phyloP scores from a whole-genome alignment of 2,329 filamentous ascomycete genomes.

The Hypoxylon sp. region DNA sequence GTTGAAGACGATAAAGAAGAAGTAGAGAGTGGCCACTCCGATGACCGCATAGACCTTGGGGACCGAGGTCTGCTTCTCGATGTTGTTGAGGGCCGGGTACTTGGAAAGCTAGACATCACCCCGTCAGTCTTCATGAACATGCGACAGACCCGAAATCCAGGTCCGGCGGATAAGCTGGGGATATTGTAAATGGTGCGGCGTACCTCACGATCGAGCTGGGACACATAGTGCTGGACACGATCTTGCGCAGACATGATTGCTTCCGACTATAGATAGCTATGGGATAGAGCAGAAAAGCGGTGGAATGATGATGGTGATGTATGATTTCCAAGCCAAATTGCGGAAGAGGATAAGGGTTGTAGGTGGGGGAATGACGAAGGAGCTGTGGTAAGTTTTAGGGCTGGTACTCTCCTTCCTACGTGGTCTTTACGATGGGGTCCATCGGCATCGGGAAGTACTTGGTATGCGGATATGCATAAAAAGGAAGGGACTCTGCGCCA shows the following conservation, averaged over 20 bases:
- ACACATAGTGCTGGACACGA: conserved; percentile 80
- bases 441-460: conserved; percentile 32
- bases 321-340: not conserved
- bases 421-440: conserved; percentile 10
- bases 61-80: conserved; percentile 85
- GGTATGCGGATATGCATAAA: conserved; percentile 14
- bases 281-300: conserved; percentile 18
- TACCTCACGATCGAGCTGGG: conserved; percentile 87
- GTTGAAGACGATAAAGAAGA: conserved; percentile 94
- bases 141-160: conserved; percentile 28
- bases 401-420: conserved; percentile 34
- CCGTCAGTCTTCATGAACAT: conserved; percentile 41
- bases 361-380: conserved; percentile 43
- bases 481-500: not conserved
- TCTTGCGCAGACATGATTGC: conserved; percentile 79
- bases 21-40: conserved; percentile 82
- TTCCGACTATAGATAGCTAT: conserved; percentile 32
- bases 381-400: conserved; percentile 46
- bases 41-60: conserved; percentile 89
- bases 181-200: conserved; percentile 46
- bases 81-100: conserved; percentile 84
- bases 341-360: too few relatives aligned
- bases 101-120: conserved; percentile 76
- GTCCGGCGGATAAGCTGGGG: conserved; percentile 8
- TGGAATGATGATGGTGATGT: not conserved